Conservation (phyloP, 345 rosid species). For the Limnanthes douglasii region DNA sequence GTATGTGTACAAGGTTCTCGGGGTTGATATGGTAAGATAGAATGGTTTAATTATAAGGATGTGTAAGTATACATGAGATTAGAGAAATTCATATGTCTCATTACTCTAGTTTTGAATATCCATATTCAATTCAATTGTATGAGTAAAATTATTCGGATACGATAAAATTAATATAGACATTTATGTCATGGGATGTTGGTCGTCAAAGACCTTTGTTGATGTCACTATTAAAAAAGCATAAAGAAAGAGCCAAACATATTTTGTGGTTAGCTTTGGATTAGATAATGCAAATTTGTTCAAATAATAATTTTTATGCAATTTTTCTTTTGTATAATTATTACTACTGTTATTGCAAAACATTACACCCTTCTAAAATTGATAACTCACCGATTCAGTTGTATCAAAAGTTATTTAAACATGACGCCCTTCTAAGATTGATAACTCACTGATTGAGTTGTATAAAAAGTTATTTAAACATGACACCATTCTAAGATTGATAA, state of each 20-base stretch:
- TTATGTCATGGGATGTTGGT: constrained; percentile 48
- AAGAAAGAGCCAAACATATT: constrained; percentile 32
- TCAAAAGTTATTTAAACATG: too few relatives aligned
- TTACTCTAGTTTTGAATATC: constrained; percentile 1
- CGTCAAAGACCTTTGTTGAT: constrained; percentile 67
- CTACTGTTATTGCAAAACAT: constrained; percentile 27
- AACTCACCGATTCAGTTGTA: too few relatives aligned
- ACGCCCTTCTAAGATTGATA: too few relatives aligned
- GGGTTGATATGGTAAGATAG: too few relatives aligned
- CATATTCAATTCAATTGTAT: too few relatives aligned
- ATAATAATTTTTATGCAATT: background rate
- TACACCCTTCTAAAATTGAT: constrained; percentile 59
- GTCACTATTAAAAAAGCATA: constrained; percentile 58
- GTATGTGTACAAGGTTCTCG: background rate
- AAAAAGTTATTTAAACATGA: too few relatives aligned
- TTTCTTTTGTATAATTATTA: background rate
- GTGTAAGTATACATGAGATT: background rate
- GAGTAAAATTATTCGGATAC: constrained; percentile 68
- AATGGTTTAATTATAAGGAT: background rate
- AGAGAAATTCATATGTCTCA: background rate
- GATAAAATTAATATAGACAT: constrained; percentile 69
- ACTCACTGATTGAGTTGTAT: too few relatives aligned
- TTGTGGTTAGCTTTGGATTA: constrained; percentile 29
- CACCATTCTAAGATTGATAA: constrained; percentile 51
- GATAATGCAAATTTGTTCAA: background rate